phyloP scores from a whole-genome alignment of 2,329 filamentous ascomycete genomes.

The Ophiostoma angusticollis region DNA sequence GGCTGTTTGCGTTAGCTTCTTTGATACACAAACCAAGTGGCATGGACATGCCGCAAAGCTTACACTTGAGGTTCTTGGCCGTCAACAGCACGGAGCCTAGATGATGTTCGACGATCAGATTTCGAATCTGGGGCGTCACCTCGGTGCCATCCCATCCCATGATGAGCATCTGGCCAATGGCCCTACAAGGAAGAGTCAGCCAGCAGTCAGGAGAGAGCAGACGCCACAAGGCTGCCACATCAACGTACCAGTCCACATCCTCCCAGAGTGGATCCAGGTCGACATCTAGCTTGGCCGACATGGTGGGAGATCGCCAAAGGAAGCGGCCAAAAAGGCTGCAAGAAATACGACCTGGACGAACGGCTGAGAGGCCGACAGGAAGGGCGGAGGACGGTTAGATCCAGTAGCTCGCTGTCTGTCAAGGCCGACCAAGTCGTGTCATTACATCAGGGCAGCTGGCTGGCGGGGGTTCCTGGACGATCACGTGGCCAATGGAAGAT shows the following conservation, averaged over 20 bases:
- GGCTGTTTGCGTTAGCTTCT: too few species aligned
- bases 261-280: constrained; percentile 56
- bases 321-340: background rate
- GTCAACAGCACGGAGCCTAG: constrained; percentile 78
- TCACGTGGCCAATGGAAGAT: background rate
- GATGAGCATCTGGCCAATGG: constrained; percentile 64
- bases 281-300: constrained; percentile 28
- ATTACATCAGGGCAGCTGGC: too few species aligned
- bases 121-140: constrained; percentile 70
- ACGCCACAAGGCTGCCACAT: too few species aligned
- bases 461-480: background rate
- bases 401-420: too few species aligned
- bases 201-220: too few species aligned
- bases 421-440: too few species aligned
- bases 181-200: too few species aligned
- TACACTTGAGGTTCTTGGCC: constrained; percentile 77
- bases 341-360: background rate
- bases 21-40: too few species aligned
- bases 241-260: constrained; percentile 60
- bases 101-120: constrained; percentile 71
- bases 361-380: background rate
- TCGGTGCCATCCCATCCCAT: constrained; percentile 80
- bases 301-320: background rate
- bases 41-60: too few species aligned
- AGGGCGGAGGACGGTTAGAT: too few species aligned